Percentiles rank a stretch among this genome's conserved stretches.
phyloP scores from a whole-genome alignment of 2,329 filamentous ascomycete species.

The Cercospora sojina region DNA sequence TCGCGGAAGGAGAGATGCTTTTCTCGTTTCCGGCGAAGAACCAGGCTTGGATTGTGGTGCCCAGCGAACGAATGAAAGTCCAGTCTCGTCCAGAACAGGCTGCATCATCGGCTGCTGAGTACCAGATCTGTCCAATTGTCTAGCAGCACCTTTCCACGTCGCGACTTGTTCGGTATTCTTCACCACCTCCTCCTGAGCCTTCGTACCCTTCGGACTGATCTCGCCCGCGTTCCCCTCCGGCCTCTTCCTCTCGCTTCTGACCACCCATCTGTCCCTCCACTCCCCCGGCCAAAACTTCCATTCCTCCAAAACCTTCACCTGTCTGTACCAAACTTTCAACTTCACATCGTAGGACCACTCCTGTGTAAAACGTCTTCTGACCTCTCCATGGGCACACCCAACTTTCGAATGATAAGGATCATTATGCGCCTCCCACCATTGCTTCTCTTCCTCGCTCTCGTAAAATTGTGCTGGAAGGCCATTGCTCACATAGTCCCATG shows the following conservation, averaged over 20 bases:
- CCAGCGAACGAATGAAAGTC: constrained; percentile 5
- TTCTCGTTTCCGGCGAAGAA: not conserved
- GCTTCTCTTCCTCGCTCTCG: constrained; percentile 4
- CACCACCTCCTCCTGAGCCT: not conserved
- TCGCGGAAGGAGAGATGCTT: not conserved
- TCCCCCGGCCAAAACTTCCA: not conserved
- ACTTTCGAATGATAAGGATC: not conserved
- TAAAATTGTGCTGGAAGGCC: not conserved
- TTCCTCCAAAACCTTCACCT: constrained; percentile 1
- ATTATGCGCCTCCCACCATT: constrained; percentile 7
- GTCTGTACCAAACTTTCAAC: not conserved
- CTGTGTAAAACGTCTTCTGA: not conserved
- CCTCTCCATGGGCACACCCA: not conserved
- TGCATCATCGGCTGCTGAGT: not conserved
- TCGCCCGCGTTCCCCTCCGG: not conserved
- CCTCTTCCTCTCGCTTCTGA: not conserved
- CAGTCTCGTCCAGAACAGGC: not conserved
- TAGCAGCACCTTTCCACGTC: not conserved
- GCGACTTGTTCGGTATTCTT: not conserved
- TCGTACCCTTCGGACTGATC: not conserved
- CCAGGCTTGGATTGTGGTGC: not conserved
- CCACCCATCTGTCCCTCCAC: not conserved
- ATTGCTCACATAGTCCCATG: constrained; percentile 10
- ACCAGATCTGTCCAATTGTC: not conserved
- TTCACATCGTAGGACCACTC: not conserved